These are phyloP conservation scores for Artemisia tridentata DNA, from an alignment of 129 eudicot genomes.

Conservation along the genomic window DNA sequence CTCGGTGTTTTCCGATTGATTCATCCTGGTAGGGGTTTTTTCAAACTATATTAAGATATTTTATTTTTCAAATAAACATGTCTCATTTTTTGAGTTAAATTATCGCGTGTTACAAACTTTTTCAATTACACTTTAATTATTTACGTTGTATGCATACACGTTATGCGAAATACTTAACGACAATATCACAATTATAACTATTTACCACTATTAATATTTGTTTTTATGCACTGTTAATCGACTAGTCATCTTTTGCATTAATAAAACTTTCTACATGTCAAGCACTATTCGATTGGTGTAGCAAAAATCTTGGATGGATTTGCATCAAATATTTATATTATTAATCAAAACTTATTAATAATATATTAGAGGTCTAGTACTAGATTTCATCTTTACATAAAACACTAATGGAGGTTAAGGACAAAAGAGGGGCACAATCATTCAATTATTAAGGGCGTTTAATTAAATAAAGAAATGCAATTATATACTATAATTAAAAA, in stretches of 20 bases:
- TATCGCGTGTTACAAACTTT: background rate
- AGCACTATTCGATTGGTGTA: conserved; percentile 14
- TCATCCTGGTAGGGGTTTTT: too few species aligned
- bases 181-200: too few species aligned
- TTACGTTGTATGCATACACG: too few species aligned
- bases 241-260: background rate
- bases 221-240: too few species aligned
- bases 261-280: conserved; percentile 25
- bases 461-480: conserved; percentile 23
- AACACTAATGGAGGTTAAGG: conserved; percentile 47
- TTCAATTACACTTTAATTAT: too few species aligned
- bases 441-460: conserved; percentile 46
- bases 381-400: conserved; percentile 34
- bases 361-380: conserved; percentile 30
- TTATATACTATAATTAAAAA: conserved; percentile 15
- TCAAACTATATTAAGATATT: too few species aligned
- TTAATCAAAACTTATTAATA: background rate
- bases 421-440: conserved; percentile 45
- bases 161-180: too few species aligned
- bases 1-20: too few species aligned
- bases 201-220: too few species aligned
- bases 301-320: conserved; percentile 18
- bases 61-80: too few species aligned
- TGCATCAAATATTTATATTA: conserved; percentile 15
- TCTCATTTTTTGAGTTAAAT: too few species aligned